These are phyloP conservation scores for Lumnitzera littorea DNA, from an alignment of 345 rosid species.

Conservation along the genomic window DNA sequence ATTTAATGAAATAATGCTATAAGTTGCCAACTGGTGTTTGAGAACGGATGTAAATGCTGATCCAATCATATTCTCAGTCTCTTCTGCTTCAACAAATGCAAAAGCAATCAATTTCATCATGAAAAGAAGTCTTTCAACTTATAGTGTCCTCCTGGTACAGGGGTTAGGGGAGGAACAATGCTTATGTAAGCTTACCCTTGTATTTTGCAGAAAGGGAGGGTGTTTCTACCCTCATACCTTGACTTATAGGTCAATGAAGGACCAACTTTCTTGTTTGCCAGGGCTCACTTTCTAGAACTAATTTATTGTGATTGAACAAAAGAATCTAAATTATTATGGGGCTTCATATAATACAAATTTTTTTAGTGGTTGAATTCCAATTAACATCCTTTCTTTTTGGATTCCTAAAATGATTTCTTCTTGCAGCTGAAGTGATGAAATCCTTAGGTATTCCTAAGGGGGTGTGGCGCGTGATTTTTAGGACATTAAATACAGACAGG, in stretches of 20 bases:
- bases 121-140: not conserved
- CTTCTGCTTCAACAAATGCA: not conserved
- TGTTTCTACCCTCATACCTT: too few relatives aligned
- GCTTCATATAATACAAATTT: not conserved
- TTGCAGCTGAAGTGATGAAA: constrained; percentile 27
- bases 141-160: not conserved
- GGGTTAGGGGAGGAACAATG: too few relatives aligned
- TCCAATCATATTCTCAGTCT: not conserved
- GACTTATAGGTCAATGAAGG: not conserved
- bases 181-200: too few relatives aligned
- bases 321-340: too few relatives aligned
- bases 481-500: constrained; percentile 25
- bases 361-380: not conserved
- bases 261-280: too few relatives aligned
- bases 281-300: too few relatives aligned
- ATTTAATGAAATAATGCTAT: too few relatives aligned
- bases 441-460: constrained; percentile 20
- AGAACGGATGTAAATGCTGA: too few relatives aligned
- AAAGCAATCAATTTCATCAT: not conserved
- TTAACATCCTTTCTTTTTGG: not conserved
- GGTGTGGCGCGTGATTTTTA: constrained; percentile 19
- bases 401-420: not conserved
- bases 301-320: too few relatives aligned
- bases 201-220: too few relatives aligned
- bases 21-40: too few relatives aligned